Evolutionary conservation across 176 grass and related monocot genomes (phyloP), one percentile per base, ranked within the genome.

Genomic region (Musa schizocarpa): DNA sequence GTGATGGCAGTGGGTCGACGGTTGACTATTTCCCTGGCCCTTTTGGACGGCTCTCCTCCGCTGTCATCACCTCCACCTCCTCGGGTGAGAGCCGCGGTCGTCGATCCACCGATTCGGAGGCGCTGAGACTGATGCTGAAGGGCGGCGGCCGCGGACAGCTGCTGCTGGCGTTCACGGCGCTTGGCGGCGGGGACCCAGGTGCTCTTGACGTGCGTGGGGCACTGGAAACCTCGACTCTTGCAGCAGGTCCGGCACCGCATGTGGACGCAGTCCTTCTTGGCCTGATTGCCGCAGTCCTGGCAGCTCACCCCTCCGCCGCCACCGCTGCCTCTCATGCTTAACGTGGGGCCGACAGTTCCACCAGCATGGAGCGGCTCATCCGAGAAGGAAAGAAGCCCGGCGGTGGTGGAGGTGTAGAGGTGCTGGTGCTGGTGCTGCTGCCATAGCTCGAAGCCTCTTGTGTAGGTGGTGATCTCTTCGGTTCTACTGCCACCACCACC

Each of bases 221-320:
- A 99, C 74, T 54, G 86, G 65, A 99, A 91, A 3, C 91, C 91
- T 14, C 95, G 88, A 86, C 95, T 94, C 25, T 88, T 82, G 83
- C 95, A 99, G 59, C 95, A 99, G 53, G 91, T 99, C 11, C 95
- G 86, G 88, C 95, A 99, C 19, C 95, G 86, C 71, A 91, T 67
- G 85, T 99, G 84, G 9, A 55, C 0, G 82, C 95, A 99, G 74
- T 99, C 95, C 76, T 99, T 99, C 88, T 99, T 99, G 29, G 95
- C 86, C 77, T 94, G 89, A 81, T 99, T 99, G 20, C 95, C 95
- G 64, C 95, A 99, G 75, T 99, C 95, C 86, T 99, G 95, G 74
- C 95, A 99, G 82, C 95, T 99, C 7, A 84, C 84, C 0, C 95
- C 86, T 0, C 87, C 85, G 76, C 94, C 77, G n/a, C 83, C 90